Evolutionary conservation across 1,284 basidiomycete genomes (phyloP).

Genomic region (Cryptococcus sp.): DNA sequence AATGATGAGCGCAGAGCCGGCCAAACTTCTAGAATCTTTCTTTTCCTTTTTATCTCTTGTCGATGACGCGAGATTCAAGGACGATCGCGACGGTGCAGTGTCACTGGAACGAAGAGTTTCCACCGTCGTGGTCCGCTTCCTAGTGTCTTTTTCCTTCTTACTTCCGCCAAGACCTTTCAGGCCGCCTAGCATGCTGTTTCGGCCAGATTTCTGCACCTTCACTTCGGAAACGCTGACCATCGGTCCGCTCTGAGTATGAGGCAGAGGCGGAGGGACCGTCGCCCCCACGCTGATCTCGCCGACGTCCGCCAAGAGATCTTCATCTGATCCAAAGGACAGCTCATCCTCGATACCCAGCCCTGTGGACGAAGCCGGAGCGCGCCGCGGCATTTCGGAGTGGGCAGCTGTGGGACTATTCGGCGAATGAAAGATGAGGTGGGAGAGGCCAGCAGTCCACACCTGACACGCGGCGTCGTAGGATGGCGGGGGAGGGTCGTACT

Average conservation of each 20-base stretch:
- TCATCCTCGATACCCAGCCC: conserved; percentile 47
- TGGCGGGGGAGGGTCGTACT: too few relatives aligned
- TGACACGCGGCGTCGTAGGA: too few relatives aligned
- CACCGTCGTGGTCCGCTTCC: conserved; percentile 8
- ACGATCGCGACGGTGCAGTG: conserved; percentile 5
- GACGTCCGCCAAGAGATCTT: conserved; percentile 40
- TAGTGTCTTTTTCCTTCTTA: conserved; percentile 5
- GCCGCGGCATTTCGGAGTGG: conserved; percentile 8
- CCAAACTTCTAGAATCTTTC: conserved; percentile 12
- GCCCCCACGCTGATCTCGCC: conserved; percentile 24
- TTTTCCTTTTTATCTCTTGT: conserved; percentile 2
- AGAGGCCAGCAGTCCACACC: too few relatives aligned
- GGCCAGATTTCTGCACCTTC: background rate
- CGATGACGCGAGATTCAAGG: background rate
- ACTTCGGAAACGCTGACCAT: background rate
- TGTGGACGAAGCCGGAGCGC: conserved; percentile 2
- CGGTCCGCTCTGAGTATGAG: background rate
- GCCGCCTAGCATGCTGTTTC: background rate
- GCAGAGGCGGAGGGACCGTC: conserved; percentile 1
- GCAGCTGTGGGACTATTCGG: background rate
- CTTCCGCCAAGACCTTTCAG: background rate
- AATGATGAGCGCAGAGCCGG: conserved; percentile 13
- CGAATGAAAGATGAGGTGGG: too few relatives aligned
- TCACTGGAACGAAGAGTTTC: conserved; percentile 4
- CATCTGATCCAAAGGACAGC: conserved; percentile 42